Evolutionary conservation across 371 early-diverging fungal genomes (phyloP).

Genomic region (Homolaphlyctis polyrhiza): DNA sequence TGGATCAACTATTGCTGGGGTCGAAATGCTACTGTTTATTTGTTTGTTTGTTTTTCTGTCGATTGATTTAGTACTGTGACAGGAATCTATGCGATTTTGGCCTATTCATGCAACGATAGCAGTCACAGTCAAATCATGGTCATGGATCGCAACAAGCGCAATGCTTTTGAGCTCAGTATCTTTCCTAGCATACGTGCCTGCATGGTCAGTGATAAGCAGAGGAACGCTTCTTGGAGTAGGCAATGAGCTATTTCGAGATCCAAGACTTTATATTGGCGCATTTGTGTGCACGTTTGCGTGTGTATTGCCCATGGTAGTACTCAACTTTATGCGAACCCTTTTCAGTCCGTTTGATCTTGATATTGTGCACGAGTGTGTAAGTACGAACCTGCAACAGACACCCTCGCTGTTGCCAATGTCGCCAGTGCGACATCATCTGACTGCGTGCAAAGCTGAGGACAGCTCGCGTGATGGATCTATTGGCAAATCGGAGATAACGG

Average conservation of each 20-base stretch:
- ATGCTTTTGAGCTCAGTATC: neutral
- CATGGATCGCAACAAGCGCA: slow-evolving; percentile 46
- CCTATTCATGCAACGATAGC: slow-evolving; percentile 73
- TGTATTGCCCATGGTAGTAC: slow-evolving; percentile 1
- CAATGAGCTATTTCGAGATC: neutral
- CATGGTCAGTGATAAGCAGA: slow-evolving; percentile 3
- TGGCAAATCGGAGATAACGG: no score
- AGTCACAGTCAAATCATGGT: slow-evolving; percentile 63
- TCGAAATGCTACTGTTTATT: no score
- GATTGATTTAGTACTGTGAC: slow-evolving; percentile 79
- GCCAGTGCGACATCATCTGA: no score
- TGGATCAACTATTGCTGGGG: no score
- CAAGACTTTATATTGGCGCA: slow-evolving; percentile 6
- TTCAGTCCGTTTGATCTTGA: slow-evolving; percentile 16
- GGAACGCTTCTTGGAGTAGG: neutral
- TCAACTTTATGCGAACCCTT: neutral
- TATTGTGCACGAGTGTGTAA: slow-evolving; percentile 15
- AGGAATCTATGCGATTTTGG: slow-evolving; percentile 63
- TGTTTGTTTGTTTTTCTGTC: no score
- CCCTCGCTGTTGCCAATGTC: no score
- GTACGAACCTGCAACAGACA: no score
- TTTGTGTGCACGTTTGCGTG: slow-evolving; percentile 7
- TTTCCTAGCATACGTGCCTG: slow-evolving; percentile 12
- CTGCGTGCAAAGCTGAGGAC: no score
- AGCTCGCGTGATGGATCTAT: no score